These are phyloP conservation scores for Penicillium nordicum DNA, from an alignment of 2,329 filamentous ascomycete genomes.

Conservation along the genomic window DNA sequence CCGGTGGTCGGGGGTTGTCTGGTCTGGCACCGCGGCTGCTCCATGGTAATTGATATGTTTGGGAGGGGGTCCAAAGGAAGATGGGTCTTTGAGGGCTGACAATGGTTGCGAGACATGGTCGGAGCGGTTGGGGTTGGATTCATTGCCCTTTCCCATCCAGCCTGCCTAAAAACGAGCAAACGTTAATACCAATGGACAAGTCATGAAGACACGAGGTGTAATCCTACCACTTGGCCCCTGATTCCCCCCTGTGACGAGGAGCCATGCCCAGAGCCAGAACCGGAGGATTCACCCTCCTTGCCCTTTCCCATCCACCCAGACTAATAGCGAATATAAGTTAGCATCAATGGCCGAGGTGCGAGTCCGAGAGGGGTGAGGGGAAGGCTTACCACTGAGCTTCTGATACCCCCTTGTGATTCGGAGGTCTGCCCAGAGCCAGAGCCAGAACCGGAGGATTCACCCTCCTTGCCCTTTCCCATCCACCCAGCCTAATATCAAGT, in stretches of 20 bases:
- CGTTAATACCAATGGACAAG: slow-evolving; percentile 13
- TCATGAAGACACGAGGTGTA: slow-evolving; percentile 3
- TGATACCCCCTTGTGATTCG: not conserved
- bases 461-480: slow-evolving; percentile 55
- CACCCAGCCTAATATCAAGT: slow-evolving; percentile 49
- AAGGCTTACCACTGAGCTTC: slow-evolving; percentile 45
- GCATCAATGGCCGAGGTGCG: slow-evolving; percentile 12
- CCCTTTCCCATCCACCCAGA: slow-evolving; percentile 59
- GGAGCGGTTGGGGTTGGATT: slow-evolving; percentile 41
- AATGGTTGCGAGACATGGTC: slow-evolving; percentile 62
- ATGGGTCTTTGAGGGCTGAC: slow-evolving; percentile 68
- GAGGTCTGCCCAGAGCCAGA: not conserved
- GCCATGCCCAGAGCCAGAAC: not conserved
- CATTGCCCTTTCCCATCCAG: slow-evolving; percentile 57
- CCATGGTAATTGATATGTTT: slow-evolving; percentile 58
- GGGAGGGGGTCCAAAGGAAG: slow-evolving; percentile 76
- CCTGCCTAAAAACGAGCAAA: slow-evolving; percentile 46
- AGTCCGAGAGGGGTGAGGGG: not conserved
- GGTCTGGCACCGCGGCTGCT: slow-evolving; percentile 43
- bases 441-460: slow-evolving; percentile 30
- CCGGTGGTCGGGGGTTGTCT: slow-evolving; percentile 44
- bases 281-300: slow-evolving; percentile 40
- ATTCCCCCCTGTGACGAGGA: not conserved
- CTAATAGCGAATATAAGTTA: slow-evolving; percentile 33
- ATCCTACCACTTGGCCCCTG: slow-evolving; percentile 48